Evolutionary conservation across 805 yeast species (phyloP), one percentile per base, ranked within the genome.

Genomic region (Maudiozyma saulgeensis): DNA sequence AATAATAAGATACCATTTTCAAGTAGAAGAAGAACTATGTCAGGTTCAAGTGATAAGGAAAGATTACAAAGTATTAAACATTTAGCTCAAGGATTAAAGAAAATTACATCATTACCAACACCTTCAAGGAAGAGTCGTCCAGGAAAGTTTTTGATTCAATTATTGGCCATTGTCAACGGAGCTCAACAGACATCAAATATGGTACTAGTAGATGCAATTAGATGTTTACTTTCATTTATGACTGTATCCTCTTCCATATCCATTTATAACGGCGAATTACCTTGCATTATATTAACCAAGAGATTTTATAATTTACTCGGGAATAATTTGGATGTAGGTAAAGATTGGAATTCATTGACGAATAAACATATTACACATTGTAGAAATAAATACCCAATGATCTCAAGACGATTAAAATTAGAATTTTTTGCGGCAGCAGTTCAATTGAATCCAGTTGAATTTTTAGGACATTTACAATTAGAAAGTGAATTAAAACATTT

Each of bases 371-470:
- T 60, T 9, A 34, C 45, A 2, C 49, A 50, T 18, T 52, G 58
- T 41, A 41, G 57, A 4, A 41, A 53, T 16, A 59, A 56, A 49
- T 55, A 59, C 43, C 56, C 58, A 2, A 31, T 39, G 13, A 48
- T 58, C 9, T 51, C 51, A 15, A 51, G 55, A n/a, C 51, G 51
- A 32, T 46, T 60, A 3, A 58, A 55, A 44, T 47, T 63, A 32
- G 62, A 61, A 48, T 59, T 49, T 43, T 60, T 61, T 40, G 48
- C 59, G 15, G 54, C 58, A 5, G 56, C 60, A 3, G 46, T 60
- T 6, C 55, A 64, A 49, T 47, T 64, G 23, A 65, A 66, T 39
- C 62, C 65, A 9, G 52, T 56, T 23, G 48, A 57, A 3, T 60
- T 67, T 23, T 50, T 67, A 43, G 59, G 59, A 8, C 62, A 50